These are phyloP conservation scores for Diaporthe helianthi DNA, from an alignment of 2,329 filamentous ascomycete species.

Conservation along the genomic window DNA sequence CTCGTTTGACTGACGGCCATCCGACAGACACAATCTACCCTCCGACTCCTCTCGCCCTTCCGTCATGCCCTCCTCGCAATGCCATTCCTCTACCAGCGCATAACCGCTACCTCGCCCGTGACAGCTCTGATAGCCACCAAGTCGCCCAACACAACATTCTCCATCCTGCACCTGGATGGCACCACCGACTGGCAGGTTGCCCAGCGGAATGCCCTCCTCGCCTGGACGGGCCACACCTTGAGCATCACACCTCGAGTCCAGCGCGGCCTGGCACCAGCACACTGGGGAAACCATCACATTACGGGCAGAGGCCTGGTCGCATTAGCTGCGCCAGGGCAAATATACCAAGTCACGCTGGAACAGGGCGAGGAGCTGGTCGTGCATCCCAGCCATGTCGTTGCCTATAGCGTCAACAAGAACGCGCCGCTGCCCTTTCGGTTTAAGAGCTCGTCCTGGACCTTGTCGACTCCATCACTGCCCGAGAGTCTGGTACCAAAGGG, in stretches of 20 bases:
- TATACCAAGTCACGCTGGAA: slow-evolving; percentile 83
- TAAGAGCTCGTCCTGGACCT: slow-evolving; percentile 74
- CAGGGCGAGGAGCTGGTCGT: slow-evolving; percentile 89
- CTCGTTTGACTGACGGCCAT: slow-evolving; percentile 15
- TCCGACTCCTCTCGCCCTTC: slow-evolving; percentile 86
- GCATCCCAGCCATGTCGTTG: slow-evolving; percentile 90
- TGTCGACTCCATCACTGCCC: slow-evolving; percentile 78
- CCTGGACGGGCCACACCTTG: slow-evolving; percentile 93
- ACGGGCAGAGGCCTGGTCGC: slow-evolving; percentile 89
- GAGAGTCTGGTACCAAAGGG: slow-evolving; percentile 67
- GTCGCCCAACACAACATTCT: slow-evolving; percentile 84
- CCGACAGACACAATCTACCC: slow-evolving; percentile 81
- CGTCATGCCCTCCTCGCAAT: slow-evolving; percentile 81
- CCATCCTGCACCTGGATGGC: slow-evolving; percentile 88
- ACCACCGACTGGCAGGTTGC: slow-evolving; percentile 94
- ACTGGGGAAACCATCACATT: slow-evolving; percentile 91
- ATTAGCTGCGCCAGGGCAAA: slow-evolving; percentile 83
- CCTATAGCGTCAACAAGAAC: slow-evolving; percentile 79
- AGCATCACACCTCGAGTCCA: slow-evolving; percentile 78
- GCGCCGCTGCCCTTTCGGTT: slow-evolving; percentile 87
- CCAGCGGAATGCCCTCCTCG: slow-evolving; percentile 86
- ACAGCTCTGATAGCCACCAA: slow-evolving; percentile 90
- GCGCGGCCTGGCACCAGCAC: slow-evolving; percentile 74
- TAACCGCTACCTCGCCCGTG: slow-evolving; percentile 86
- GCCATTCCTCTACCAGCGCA: slow-evolving; percentile 92